Evolutionary conservation across 306 rosid genomes (phyloP).

Genomic region (Gynostemma pentaphyllum): DNA sequence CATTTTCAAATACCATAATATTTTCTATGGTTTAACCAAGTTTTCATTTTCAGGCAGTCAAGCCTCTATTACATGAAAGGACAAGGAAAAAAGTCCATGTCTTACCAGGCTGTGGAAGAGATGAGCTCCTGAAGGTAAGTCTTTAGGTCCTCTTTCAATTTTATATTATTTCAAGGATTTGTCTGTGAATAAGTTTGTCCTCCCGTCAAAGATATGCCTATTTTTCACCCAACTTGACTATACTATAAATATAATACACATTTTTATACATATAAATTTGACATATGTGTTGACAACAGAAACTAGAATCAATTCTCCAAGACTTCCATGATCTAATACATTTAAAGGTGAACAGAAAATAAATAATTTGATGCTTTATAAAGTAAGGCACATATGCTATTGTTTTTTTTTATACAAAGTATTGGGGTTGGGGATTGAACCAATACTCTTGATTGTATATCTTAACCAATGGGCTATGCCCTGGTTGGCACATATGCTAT

Average conservation of each 20-base stretch:
- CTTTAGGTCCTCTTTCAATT: background rate
- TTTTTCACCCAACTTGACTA: background rate
- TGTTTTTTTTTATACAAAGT: too few species aligned
- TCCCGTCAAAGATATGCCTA: background rate
- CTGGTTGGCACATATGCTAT: constrained; percentile 9
- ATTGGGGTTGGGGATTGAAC: too few species aligned
- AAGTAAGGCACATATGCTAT: constrained; percentile 9
- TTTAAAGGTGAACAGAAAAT: background rate
- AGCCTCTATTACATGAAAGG: constrained; percentile 95
- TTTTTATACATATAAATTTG: background rate
- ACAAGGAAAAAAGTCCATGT: constrained; percentile 83
- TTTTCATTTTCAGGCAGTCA: constrained; percentile 69
- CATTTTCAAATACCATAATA: too few species aligned
- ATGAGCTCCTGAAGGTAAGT: constrained; percentile 76
- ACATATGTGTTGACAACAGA: background rate
- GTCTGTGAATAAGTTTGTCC: background rate
- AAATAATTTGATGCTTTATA: background rate
- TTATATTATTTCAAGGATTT: background rate
- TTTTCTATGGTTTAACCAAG: too few species aligned
- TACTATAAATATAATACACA: background rate
- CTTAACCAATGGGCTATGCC: too few species aligned
- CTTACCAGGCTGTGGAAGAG: constrained; percentile 70
- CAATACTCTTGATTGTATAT: too few species aligned
- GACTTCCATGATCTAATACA: background rate
- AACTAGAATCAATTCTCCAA: background rate